Base-by-base conservation (phyloP, 176 grass and related monocot species). In the Bolboschoenus planiculmis region DNA sequence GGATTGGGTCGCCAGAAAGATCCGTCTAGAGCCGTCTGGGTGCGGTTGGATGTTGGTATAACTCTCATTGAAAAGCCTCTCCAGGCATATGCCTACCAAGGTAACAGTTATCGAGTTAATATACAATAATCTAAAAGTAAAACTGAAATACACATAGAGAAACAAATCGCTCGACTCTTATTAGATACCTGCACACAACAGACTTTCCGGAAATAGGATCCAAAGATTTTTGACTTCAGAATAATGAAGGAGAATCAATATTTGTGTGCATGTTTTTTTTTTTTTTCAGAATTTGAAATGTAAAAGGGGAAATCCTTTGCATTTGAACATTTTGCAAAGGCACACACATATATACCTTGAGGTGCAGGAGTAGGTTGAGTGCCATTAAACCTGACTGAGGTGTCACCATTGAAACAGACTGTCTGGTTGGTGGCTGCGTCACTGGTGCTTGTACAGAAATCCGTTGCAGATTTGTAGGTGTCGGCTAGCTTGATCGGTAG, bases 1-100 rank as follows among this genome's bases (percentile, higher is more conserved):
- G 5, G 58, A 16, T 14, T 24, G 79, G 14, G 24, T 87, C 9
- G 50, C 48, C 16, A 87, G 7, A 53, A 87, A 83, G 11, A 64
- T 23, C 21, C 18, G 10, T 31, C 14, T 53, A 11, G 86, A 87
- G 7, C 86, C 81, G 1, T 84, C 81, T 0, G 81, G 70, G 43
- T 87, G 86, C 0, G 80, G 36, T 3, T 13, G 18, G 6, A 87
- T 34, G 40, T 31, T 58, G 6, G 1, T 47, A 56, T 42, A 86
- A 8, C 27, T 6, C 10, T 3, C 56, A 24, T 33, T 48, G 7
- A 15, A 7, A 47, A 87, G 15, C 18, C 5, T 83, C 65, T 87
- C 67, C 0, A 87, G 80, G 56, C 85, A 87, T 1, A 83, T 79
- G 30, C 79, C 79, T 81, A 3, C 31, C 8, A 2, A 31, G 21